Evolutionary conservation across 2,329 filamentous ascomycete species (phyloP).

Genomic region (Monilinia vaccinii-corymbosi): DNA sequence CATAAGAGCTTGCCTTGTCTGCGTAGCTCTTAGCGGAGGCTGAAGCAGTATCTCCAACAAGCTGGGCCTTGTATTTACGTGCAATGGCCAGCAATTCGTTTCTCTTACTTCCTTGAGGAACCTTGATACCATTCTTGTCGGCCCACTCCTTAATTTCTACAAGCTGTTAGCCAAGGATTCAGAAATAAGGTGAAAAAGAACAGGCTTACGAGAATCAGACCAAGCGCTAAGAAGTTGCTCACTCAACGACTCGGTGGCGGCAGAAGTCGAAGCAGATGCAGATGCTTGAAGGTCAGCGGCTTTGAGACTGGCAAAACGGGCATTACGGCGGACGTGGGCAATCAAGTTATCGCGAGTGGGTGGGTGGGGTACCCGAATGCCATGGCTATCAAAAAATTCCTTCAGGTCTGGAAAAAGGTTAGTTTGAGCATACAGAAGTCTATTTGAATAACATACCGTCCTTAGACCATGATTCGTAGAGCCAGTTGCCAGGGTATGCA

Average conservation of each 20-base stretch:
- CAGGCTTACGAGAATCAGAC: conserved; percentile 55
- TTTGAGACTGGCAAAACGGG: conserved; percentile 66
- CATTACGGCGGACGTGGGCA: conserved; percentile 82
- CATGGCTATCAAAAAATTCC: conserved; percentile 83
- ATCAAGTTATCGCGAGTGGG: conserved; percentile 79
- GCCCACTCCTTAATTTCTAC: conserved; percentile 79
- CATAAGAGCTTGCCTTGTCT: conserved; percentile 56
- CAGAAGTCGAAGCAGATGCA: conserved; percentile 55
- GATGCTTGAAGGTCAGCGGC: conserved; percentile 51
- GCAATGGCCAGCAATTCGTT: conserved; percentile 87
- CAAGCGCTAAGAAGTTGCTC: conserved; percentile 83
- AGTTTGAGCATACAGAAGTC: conserved; percentile 2
- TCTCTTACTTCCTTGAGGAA: conserved; percentile 79
- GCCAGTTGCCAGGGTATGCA: conserved; percentile 89
- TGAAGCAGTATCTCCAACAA: conserved; percentile 54
- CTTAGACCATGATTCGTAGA: conserved; percentile 81
- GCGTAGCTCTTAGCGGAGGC: conserved; percentile 58
- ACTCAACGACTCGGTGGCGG: conserved; percentile 65
- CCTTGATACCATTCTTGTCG: conserved; percentile 81
- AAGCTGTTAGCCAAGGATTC: conserved; percentile 4
- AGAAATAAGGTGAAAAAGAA: background rate
- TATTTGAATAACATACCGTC: conserved; percentile 37
- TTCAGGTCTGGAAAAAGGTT: conserved; percentile 57
- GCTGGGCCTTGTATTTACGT: conserved; percentile 71
- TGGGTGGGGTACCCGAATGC: conserved; percentile 78